Conservation (phyloP, 768 basidiomycete species). For the Boletellus sp. region DNA sequence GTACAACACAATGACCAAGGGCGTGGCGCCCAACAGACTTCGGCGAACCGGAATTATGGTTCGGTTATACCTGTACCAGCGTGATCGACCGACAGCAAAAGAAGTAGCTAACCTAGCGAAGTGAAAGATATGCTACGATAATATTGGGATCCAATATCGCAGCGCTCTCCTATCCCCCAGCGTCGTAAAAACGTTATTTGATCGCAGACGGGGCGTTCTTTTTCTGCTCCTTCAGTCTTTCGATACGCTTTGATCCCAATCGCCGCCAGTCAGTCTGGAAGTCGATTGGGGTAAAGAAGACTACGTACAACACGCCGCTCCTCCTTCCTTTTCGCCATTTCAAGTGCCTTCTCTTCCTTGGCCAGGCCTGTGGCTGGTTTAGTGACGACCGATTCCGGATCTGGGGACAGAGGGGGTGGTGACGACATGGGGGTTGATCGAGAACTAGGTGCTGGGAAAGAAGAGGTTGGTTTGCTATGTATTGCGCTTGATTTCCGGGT, state of each 20-base stretch:
- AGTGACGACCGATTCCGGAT: constrained; percentile 7
- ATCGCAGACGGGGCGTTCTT: constrained; percentile 37
- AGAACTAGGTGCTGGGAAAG: constrained; percentile 17
- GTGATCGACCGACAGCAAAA: not conserved
- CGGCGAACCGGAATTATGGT: not conserved
- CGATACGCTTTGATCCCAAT: constrained; percentile 53
- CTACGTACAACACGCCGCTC: constrained; percentile 78
- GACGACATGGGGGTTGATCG: constrained; percentile 28
- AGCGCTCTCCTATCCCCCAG: not conserved
- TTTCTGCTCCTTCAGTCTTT: constrained; percentile 79
- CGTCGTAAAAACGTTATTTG: not conserved
- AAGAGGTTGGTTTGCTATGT: not conserved
- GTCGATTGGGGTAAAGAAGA: not conserved
- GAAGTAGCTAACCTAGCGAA: not conserved
- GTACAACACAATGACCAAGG: too few species aligned
- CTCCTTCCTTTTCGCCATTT: constrained; percentile 88
- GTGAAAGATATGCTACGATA: not conserved
- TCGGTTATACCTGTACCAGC: not conserved
- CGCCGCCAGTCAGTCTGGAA: not conserved
- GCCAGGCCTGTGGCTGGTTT: constrained; percentile 48
- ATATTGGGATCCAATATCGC: not conserved
- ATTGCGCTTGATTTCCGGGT: constrained; percentile 2
- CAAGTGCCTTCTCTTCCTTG: constrained; percentile 92
- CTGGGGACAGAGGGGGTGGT: constrained; percentile 7
- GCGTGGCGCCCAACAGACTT: too few species aligned